Percentiles rank a stretch among this genome's conserved stretches.
Evolutionary conservation across 2,329 filamentous ascomycete species (phyloP).

Genomic region (Aureobasidium melanogenum): DNA sequence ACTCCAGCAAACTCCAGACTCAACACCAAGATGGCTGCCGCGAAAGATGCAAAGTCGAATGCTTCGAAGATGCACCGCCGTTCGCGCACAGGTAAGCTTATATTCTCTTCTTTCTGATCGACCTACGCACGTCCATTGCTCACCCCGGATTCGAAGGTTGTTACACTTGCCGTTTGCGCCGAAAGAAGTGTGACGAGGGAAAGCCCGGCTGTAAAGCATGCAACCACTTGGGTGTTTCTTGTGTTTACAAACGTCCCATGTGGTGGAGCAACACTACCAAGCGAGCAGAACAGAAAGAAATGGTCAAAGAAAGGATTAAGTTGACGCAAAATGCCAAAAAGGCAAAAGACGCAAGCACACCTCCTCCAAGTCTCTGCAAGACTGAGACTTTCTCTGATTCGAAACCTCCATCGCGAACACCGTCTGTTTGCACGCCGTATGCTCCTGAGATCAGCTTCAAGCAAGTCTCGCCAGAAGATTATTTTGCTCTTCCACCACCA

Average conservation of each 20-base stretch:
- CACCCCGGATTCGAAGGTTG: constrained; percentile 41
- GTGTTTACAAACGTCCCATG: constrained; percentile 91
- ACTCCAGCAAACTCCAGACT: constrained; percentile 32
- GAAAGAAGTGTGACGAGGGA: constrained; percentile 63
- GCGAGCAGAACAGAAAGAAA: constrained; percentile 78
- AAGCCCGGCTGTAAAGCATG: constrained; percentile 57
- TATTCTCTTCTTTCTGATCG: constrained; percentile 32
- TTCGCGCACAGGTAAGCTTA: constrained; percentile 79
- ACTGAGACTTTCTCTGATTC: constrained; percentile 72
- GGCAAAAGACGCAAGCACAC: constrained; percentile 48
- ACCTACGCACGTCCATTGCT: constrained; percentile 54
- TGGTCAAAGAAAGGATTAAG: constrained; percentile 97
- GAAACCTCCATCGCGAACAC: constrained; percentile 62
- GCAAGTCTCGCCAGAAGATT: constrained; percentile 45
- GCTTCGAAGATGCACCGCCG: constrained; percentile 85
- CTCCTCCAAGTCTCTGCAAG: constrained; percentile 66
- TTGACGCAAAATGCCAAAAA: constrained; percentile 91
- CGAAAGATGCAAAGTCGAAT: constrained; percentile 41
- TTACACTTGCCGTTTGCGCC: constrained; percentile 57
- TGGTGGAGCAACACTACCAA: constrained; percentile 97
- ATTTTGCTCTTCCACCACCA: constrained; percentile 53
- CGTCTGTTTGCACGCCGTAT: constrained; percentile 72
- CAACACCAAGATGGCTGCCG: constrained; percentile 41
- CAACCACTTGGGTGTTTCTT: constrained; percentile 67
- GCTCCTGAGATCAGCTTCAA: constrained; percentile 58